phyloP scores from a whole-genome alignment of 78 protist genomes.

The Creolimax fragrantissima region DNA sequence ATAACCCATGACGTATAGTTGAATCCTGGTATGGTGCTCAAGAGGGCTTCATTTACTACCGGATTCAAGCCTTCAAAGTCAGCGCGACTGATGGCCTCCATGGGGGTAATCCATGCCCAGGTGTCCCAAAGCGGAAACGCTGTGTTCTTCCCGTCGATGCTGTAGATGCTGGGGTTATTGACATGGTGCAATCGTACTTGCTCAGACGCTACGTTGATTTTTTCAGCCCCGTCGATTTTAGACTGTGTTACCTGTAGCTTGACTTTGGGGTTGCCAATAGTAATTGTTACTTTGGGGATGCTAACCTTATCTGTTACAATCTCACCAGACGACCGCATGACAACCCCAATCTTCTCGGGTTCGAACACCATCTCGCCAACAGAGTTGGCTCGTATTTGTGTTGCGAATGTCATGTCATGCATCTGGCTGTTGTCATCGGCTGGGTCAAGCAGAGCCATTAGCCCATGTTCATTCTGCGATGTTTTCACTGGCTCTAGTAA shows the following conservation, averaged over 20 bases:
- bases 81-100: neutral
- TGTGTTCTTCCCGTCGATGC: neutral
- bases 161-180: neutral
- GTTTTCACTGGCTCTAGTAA: too few relatives aligned
- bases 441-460: neutral
- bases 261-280: neutral
- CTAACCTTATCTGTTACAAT: neutral
- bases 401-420: neutral
- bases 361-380: neutral
- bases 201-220: neutral
- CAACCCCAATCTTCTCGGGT: neutral
- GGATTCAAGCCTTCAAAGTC: neutral
- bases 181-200: neutral
- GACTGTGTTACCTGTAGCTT: neutral
- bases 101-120: neutral
- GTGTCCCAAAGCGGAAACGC: neutral
- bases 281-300: neutral
- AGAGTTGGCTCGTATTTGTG: neutral
- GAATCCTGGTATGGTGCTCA: neutral
- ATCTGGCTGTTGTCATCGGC: neutral
- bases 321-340: neutral
- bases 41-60: neutral
- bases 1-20: neutral
- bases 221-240: neutral
- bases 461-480: neutral